Evolutionary conservation across 2,329 filamentous ascomycete genomes (phyloP).

Genomic region (Monosporascus cannonballus): DNA sequence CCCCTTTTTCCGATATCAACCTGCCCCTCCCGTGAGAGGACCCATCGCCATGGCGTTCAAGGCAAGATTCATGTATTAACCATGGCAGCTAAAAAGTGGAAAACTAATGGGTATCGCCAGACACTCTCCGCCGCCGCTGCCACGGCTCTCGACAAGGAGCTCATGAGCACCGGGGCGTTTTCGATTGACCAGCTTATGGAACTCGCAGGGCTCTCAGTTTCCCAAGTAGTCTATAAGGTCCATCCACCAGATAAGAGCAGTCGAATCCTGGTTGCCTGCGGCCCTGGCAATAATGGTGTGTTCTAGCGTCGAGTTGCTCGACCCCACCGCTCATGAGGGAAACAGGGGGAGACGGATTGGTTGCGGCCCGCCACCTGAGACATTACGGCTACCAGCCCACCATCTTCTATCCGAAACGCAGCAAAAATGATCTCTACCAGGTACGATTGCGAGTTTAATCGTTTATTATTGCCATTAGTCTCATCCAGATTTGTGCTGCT

Average conservation of each 20-base stretch:
- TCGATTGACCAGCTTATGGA: conserved; percentile 98
- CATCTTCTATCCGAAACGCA: conserved; percentile 88
- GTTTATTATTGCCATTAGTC: too few relatives aligned
- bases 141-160: conserved; percentile 81
- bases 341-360: conserved; percentile 84
- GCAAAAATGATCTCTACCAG: conserved; percentile 85
- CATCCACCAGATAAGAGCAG: conserved; percentile 69
- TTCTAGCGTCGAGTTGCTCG: neutral
- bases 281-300: conserved; percentile 68
- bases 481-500: too few relatives aligned
- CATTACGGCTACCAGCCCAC: conserved; percentile 88
- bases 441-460: conserved; percentile 35
- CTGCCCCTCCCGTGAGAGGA: neutral
- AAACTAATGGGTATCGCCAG: conserved; percentile 34
- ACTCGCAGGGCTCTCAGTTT: conserved; percentile 84
- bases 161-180: conserved; percentile 85
- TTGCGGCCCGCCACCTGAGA: conserved; percentile 84
- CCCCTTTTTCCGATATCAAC: neutral
- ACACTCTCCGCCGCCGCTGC: conserved; percentile 85
- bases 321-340: neutral
- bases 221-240: conserved; percentile 86
- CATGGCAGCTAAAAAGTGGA: too few relatives aligned
- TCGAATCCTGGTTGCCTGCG: conserved; percentile 81
- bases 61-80: conserved; percentile 8
- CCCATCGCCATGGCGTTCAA: conserved; percentile 18